Evolutionary conservation across 257 asterid species (phyloP).

Genomic region (Linaria vulgaris): DNA sequence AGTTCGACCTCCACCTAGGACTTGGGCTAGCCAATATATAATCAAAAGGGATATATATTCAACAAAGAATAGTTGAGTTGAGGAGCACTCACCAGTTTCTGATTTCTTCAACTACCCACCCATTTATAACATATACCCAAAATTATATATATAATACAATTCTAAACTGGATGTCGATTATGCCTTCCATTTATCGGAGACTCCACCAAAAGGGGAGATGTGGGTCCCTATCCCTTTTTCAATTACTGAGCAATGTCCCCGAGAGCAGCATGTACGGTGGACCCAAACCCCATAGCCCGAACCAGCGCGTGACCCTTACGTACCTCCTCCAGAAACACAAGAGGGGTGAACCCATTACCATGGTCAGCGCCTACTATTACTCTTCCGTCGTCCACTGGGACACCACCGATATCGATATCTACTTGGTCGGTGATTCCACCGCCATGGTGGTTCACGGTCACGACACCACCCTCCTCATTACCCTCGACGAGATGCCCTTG

Average conservation of each 20-base stretch:
- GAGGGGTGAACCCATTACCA: constrained; percentile 68
- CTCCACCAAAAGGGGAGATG: no score
- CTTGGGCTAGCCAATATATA: no score
- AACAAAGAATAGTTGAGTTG: no score
- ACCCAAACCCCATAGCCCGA: constrained; percentile 70
- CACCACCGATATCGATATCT: constrained; percentile 76
- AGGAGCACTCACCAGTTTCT: no score
- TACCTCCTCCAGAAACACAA: constrained; percentile 65
- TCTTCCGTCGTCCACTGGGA: constrained; percentile 85
- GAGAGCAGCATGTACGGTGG: constrained; percentile 86
- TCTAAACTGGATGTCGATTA: no score
- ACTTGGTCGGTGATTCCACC: constrained; percentile 95
- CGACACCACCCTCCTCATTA: constrained; percentile 89
- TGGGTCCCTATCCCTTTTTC: no score
- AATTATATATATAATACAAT: no score
- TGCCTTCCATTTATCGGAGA: no score
- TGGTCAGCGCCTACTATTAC: constrained; percentile 93
- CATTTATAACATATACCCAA: no score
- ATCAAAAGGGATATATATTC: no score
- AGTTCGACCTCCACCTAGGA: no score
- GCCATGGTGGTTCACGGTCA: constrained; percentile 97
- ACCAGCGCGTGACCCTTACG: constrained; percentile 67
- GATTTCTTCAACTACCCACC: no score
- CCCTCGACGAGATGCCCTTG: constrained; percentile 87
- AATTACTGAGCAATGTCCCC: constrained; percentile 68